Evolutionary conservation across 495 filamentous ascomycete genomes (phyloP), one percentile per base, ranked within the genome.

Genomic region (Annulohypoxylon nitens): DNA sequence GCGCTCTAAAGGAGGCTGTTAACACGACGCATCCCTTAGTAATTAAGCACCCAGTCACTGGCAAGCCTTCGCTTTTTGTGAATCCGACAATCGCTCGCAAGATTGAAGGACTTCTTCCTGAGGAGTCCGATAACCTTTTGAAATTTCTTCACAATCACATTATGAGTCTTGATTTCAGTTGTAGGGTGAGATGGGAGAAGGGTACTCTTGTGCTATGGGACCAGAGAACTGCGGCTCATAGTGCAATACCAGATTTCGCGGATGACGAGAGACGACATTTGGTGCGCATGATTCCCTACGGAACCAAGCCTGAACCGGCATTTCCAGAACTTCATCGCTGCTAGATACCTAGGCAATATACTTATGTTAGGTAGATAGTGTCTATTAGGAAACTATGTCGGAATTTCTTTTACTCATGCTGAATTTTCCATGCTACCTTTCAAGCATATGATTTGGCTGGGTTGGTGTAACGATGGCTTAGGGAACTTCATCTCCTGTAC

Each of bases 71-170:
- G 11, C 70, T 86, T 9, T 83, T 77, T 55, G 81, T 85, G 26
- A 85, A 85, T 63, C 74, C 76, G 45, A 62, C 61, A 0, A 64
- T 77, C 30, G 74, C 71, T 7, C 64, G 71, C 37, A 71, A 83
- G 58, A 90, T 92, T 43, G 85, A 91, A 6, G 90, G 90, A 16
- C 89, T 87, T 75, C 90, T 91, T 78, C 87, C 90, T 64, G 90
- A 92, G 67, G 90, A 92, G 74, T 90, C 88, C 14, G 90, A 92
- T 58, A 80, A 78, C 62, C 83, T 92, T 8, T 84, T 92, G 37
- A 88, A 88, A 54, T 91, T 91, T 81, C 78, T 92, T n/a, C 90
- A 83, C 75, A 85, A 90, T 11, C 89, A 91, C 65, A 88, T 90
- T 59, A 87, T 85, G 11, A 76, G 86, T 30, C 84, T 86, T 45